Conservation (phyloP, 1,284 basidiomycete genomes). For the Laetiporus sulphureus region DNA sequence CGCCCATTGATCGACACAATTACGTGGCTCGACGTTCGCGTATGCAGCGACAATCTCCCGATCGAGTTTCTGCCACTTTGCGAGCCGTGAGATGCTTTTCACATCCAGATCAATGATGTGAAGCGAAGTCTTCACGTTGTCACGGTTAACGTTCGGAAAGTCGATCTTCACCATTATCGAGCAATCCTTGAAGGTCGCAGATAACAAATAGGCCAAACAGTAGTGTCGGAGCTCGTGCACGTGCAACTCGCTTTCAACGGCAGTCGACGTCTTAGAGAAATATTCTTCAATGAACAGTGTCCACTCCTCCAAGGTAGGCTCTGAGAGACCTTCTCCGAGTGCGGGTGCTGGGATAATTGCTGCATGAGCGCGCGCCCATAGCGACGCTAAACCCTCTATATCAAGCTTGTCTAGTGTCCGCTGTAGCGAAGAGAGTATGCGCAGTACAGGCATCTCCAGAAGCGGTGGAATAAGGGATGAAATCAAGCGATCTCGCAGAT, state of each 20-base stretch:
- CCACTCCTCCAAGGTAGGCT: constrained; percentile 23
- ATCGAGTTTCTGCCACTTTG: constrained; percentile 74
- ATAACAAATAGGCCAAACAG: constrained; percentile 73
- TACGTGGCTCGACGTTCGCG: constrained; percentile 30
- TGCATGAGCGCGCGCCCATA: constrained; percentile 33
- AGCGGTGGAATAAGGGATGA: constrained; percentile 46
- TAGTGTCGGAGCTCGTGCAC: constrained; percentile 49
- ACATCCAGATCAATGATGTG: constrained; percentile 84
- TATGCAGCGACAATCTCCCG: constrained; percentile 46
- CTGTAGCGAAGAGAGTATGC: constrained; percentile 59
- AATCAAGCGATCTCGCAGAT: constrained; percentile 31
- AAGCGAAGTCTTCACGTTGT: constrained; percentile 28
- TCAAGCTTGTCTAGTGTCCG: constrained; percentile 77
- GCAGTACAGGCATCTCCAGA: constrained; percentile 48
- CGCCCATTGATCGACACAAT: constrained; percentile 9
- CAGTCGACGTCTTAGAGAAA: constrained; percentile 23
- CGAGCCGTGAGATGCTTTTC: constrained; percentile 65
- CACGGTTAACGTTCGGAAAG: constrained; percentile 32
- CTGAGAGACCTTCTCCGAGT: constrained; percentile 12
- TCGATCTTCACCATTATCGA: constrained; percentile 83
- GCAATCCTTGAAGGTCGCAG: constrained; percentile 96
- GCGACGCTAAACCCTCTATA: constrained; percentile 66
- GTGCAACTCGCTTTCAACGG: constrained; percentile 15
- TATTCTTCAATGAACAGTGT: constrained; percentile 36
- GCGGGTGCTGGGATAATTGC: constrained; percentile 6